Evolutionary conservation across 257 asterid genomes (phyloP), one percentile per base, ranked within the genome.

Genomic region (Fraxinus pennsylvanica): DNA sequence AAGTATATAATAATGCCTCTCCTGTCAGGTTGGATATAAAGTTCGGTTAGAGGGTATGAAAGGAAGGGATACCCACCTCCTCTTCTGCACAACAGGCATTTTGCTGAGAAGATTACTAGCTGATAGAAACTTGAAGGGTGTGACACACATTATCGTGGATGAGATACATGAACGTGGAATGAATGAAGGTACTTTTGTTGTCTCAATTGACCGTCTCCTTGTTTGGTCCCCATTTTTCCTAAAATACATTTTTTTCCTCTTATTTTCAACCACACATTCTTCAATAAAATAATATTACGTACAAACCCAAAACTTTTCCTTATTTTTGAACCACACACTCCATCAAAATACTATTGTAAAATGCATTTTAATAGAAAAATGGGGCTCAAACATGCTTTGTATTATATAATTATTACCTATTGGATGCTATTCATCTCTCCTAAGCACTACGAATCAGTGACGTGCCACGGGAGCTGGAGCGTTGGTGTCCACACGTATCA

Each of bases 151-250:
- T 73, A 89, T 96, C 47, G 93, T 96, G 74, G 99, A 96, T 82
- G 99, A 96, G 88, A 94, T 96, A 82, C 99, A 96, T 86, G 99
- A 96, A 77, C 99, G 98, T 72, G 99, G 98, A 86, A 89, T 96
- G 73, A 96, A 96, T 84, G 99, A 96, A 91, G 99, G 99, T 93
- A 77, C 52, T 39, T 83, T 21, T 61, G 33, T 81, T 71, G 72
- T 71, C 52, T 54, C 79, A 63, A 69, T 54, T 15, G 29, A 74
- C 76, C 73, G 36, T 33, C 6, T 33, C 36, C 6, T 33, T 33
- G 36, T 33, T 33, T 33, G 36, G 5, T 33, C 36, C 36, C 36
- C 36, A 33, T 33, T 33, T 3, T 33, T 33, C 6, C 6, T 33
- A 33, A 33, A 33, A 33, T 33, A 4, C 36, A 33, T 33, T 33